Percentiles rank a stretch among this genome's conserved stretches.
phyloP scores from a whole-genome alignment of 1,139 yeast genomes.

The Yamadazyma buinensis region DNA sequence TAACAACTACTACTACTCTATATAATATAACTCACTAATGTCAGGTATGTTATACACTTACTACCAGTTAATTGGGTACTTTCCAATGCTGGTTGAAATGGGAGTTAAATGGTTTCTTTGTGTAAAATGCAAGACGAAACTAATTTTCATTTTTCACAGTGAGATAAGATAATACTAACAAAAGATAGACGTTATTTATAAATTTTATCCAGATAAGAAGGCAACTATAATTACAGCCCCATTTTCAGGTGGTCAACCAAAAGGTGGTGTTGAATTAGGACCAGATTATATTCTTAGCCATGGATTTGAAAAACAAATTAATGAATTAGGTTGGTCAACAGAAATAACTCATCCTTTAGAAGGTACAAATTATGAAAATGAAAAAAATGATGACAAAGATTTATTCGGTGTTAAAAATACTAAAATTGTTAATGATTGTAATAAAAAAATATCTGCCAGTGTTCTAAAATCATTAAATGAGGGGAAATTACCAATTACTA shows the following conservation, averaged over 20 bases:
- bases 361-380: conserved; percentile 39
- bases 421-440: conserved; percentile 69
- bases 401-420: conserved; percentile 68
- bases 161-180: too few relatives aligned
- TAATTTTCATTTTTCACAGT: too few relatives aligned
- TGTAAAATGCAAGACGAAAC: too few relatives aligned
- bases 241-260: conserved; percentile 95
- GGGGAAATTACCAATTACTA: conserved; percentile 71
- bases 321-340: conserved; percentile 70
- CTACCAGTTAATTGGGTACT: too few relatives aligned
- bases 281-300: conserved; percentile 76
- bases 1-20: too few relatives aligned
- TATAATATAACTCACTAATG: too few relatives aligned
- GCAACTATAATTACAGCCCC: conserved; percentile 78
- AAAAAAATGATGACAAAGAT: conserved; percentile 43
- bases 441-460: conserved; percentile 58
- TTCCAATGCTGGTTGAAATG: too few relatives aligned
- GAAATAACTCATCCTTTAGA: conserved; percentile 55
- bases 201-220: conserved; percentile 50
- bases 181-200: too few relatives aligned
- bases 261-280: conserved; percentile 89
- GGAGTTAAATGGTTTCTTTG: too few relatives aligned
- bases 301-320: conserved; percentile 64
- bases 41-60: too few relatives aligned
- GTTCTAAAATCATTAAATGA: conserved; percentile 47